Conservation (phyloP, 1,139 yeast species). For the Candida sp. region DNA sequence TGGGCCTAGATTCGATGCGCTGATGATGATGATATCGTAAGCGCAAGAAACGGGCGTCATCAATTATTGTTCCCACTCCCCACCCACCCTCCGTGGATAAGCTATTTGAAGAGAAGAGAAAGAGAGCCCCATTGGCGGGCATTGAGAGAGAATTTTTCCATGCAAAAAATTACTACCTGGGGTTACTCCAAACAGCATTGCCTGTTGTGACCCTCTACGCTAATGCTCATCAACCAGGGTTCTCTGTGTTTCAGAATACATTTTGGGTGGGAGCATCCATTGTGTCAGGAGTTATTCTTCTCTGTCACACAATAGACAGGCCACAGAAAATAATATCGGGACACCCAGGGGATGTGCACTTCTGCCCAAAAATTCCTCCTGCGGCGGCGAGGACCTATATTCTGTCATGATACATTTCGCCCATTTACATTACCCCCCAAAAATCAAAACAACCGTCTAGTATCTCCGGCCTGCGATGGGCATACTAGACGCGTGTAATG, state of each 20-base stretch:
- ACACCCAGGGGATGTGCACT: background rate
- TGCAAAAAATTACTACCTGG: no score
- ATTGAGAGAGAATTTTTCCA: no score
- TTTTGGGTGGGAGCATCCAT: background rate
- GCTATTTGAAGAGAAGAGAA: no score
- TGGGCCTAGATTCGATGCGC: no score
- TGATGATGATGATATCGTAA: no score
- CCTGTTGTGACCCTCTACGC: background rate
- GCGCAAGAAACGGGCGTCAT: no score
- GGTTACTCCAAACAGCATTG: no score
- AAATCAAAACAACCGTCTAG: background rate
- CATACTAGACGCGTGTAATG: no score
- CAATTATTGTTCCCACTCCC: no score
- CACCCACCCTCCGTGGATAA: no score
- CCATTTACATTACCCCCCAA: background rate
- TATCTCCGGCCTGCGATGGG: background rate
- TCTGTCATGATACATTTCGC: constrained; percentile 1
- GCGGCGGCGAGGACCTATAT: background rate
- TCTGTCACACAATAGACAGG: background rate
- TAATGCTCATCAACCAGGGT: constrained; percentile 3
- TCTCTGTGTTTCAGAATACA: background rate
- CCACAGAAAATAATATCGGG: background rate
- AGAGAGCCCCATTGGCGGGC: no score
- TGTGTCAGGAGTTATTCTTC: background rate
- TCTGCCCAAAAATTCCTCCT: background rate